These are phyloP conservation scores for Schizophyllum commune DNA, from an alignment of 1,284 basidiomycete species.

Conservation along the genomic window DNA sequence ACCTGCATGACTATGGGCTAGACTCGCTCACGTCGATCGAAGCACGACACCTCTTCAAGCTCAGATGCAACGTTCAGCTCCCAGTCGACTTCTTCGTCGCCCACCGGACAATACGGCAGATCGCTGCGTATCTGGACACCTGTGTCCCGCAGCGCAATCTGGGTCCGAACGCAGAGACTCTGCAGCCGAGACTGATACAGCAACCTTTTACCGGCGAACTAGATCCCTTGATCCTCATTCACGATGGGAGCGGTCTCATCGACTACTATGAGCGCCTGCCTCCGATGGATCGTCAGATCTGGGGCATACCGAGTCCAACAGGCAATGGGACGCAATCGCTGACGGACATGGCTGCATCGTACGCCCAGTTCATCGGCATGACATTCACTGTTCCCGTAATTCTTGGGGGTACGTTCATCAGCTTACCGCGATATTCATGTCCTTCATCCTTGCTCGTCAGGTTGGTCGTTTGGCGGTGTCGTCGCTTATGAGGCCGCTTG, in stretches of 20 bases:
- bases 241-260: slow-evolving; percentile 63
- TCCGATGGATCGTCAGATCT: slow-evolving; percentile 42
- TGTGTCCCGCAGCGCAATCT: not conserved
- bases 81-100: slow-evolving; percentile 31
- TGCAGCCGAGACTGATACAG: slow-evolving; percentile 26
- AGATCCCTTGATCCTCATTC: slow-evolving; percentile 52
- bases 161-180: not conserved
- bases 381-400: slow-evolving; percentile 31
- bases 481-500: slow-evolving; percentile 59
- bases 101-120: slow-evolving; percentile 24
- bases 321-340: slow-evolving; percentile 39
- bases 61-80: slow-evolving; percentile 30
- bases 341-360: slow-evolving; percentile 44
- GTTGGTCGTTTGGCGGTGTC: slow-evolving; percentile 74
- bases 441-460: slow-evolving; percentile 21
- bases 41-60: slow-evolving; percentile 37
- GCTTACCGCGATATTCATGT: not conserved
- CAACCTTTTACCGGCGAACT: slow-evolving; percentile 8
- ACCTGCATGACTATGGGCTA: slow-evolving; percentile 43
- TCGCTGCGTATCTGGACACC: slow-evolving; percentile 23
- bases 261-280: slow-evolving; percentile 43
- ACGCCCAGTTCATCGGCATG: slow-evolving; percentile 33
- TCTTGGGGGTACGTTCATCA: slow-evolving; percentile 45
- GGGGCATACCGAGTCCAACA: slow-evolving; percentile 51
- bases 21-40: slow-evolving; percentile 63